Evolutionary conservation across 1,284 basidiomycete genomes (phyloP).

Genomic region (Cutaneotrichosporon cutaneum): DNA sequence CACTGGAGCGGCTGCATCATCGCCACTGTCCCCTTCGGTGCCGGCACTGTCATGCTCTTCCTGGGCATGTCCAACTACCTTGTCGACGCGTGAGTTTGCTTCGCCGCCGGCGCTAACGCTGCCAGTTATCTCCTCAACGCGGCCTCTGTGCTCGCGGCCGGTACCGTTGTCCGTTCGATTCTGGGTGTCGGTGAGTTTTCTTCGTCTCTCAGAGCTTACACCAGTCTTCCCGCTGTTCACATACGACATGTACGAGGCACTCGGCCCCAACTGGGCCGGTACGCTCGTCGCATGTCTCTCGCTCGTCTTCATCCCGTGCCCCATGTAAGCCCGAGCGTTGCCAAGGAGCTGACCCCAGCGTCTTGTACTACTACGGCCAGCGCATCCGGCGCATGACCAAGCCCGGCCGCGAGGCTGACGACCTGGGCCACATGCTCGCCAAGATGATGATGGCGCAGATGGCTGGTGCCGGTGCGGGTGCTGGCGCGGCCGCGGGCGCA

Average conservation of each 20-base stretch:
- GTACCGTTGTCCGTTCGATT: conserved; percentile 64
- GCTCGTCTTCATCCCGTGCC: conserved; percentile 26
- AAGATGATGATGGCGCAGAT: conserved; percentile 16
- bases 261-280: conserved; percentile 63
- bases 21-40: conserved; percentile 63
- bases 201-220: neutral
- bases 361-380: conserved; percentile 31
- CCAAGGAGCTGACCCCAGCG: conserved; percentile 11
- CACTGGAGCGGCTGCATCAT: conserved; percentile 65
- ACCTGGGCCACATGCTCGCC: conserved; percentile 34
- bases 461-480: neutral
- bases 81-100: conserved; percentile 58
- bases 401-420: conserved; percentile 30
- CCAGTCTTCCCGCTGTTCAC: conserved; percentile 60
- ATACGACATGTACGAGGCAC: conserved; percentile 59
- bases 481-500: neutral
- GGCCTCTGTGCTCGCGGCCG: conserved; percentile 66
- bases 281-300: conserved; percentile 38
- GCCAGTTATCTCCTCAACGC: conserved; percentile 42
- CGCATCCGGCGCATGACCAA: conserved; percentile 30
- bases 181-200: conserved; percentile 55
- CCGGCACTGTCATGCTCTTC: conserved; percentile 40
- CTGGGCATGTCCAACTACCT: conserved; percentile 55
- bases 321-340: conserved; percentile 12
- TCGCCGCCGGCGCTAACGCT: no score